Base-by-base conservation (phyloP, 768 basidiomycete species). In the Mycena vitilis region DNA sequence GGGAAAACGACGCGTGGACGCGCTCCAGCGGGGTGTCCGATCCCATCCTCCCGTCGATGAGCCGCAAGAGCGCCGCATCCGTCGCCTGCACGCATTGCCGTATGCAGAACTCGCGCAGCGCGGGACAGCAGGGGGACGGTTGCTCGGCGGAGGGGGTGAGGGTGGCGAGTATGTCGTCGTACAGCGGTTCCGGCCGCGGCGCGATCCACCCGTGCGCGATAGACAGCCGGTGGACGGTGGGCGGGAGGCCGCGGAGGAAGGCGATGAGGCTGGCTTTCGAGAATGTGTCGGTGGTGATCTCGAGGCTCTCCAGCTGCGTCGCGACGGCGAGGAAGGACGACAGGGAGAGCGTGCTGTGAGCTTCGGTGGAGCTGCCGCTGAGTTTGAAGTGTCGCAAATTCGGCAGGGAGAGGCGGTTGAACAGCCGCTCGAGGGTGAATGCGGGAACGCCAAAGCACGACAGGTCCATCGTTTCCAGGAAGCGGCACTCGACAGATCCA, bases 391-490 rank as follows among this genome's bases (percentile, higher is more conserved):
- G 12, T 0, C 54, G 62, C 22, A 63, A 20, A 12, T 22, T 34
- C 7, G 54, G 62, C 5, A 63, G 10, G 2, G 23, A 55, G 18
- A 63, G 44, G 16, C 45, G 45, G 45, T 15, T 37, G 15, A 63
- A 37, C 2, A 63, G 12, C 0, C n/a, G 4, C 5, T 44, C 40
- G 7, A 37, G 2, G 0, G 16, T 36, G 3, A 5, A 4, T 1
- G 44, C 2, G 0, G 54, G 23, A 7, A 25, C 1, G 4, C 55
- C 55, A 16, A 38, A 6, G 16, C 44, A 18, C 2, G 37, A 5
- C 10, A 64, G 6, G 30, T 56, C 5, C 20, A 64, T 37, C 2
- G 63, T 47, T 16, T 56, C 44, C 12, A 64, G 54, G 23, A 22
- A 36, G 11, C 34, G 54, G 6, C 56, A 45, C 18, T 57, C 47